phyloP scores from a whole-genome alignment of 768 basidiomycete species.

The Termitomyces sp. region DNA sequence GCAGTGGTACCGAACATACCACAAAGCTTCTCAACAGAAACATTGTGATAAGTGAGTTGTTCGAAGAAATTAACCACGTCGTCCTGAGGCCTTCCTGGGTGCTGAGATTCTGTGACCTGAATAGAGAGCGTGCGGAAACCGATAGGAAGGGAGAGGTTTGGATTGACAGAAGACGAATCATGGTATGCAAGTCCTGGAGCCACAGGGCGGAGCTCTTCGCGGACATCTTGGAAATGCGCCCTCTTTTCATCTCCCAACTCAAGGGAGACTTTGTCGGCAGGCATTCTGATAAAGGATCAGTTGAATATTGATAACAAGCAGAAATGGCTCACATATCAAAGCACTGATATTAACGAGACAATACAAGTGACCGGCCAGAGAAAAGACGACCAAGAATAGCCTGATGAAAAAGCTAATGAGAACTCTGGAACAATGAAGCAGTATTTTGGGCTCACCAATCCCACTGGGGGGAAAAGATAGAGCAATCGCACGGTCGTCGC shows the following conservation, averaged over 20 bases:
- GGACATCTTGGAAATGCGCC: neutral
- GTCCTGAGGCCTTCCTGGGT: neutral
- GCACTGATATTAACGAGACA: neutral
- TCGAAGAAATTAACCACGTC: conserved; percentile 16
- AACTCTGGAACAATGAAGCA: neutral
- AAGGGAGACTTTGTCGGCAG: neutral
- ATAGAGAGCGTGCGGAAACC: conserved; percentile 19
- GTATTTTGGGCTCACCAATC: neutral
- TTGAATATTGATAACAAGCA: neutral
- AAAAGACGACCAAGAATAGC: neutral
- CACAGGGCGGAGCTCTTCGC: neutral
- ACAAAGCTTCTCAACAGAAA: conserved; percentile 11
- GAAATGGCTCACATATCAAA: neutral
- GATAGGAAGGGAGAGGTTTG: conserved; percentile 13
- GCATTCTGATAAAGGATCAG: neutral
- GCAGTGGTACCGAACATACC: conserved; percentile 9
- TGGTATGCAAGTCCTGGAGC: conserved; percentile 1
- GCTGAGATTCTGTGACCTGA: conserved; percentile 15
- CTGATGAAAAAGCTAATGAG: neutral
- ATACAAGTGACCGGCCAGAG: neutral
- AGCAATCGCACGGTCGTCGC: neutral
- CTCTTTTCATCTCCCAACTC: neutral
- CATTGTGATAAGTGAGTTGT: conserved; percentile 11
- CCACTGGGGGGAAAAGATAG: neutral
- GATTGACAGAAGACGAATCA: neutral